Evolutionary conservation across 148 eudicot species (phyloP).

Genomic region (Diospyros kaki): DNA sequence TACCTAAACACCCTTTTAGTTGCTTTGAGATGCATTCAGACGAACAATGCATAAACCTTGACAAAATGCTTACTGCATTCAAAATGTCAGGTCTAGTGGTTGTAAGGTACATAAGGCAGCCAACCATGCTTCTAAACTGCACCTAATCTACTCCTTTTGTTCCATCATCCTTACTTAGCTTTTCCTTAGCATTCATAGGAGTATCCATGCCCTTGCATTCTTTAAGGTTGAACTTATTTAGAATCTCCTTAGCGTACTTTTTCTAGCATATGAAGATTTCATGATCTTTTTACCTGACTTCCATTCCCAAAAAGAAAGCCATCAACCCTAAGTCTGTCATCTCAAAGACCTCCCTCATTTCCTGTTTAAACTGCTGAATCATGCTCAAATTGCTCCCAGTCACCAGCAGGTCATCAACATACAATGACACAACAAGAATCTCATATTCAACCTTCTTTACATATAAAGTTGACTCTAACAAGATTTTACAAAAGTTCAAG

Average conservation of each 20-base stretch:
- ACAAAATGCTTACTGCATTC: slow-evolving; percentile 11
- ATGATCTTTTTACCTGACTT: not conserved
- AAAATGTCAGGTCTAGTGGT: slow-evolving; percentile 13
- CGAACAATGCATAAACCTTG: slow-evolving; percentile 8
- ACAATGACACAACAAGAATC: not conserved
- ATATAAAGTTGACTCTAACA: not conserved
- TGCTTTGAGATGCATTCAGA: not conserved
- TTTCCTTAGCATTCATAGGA: not conserved
- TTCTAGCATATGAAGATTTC: slow-evolving; percentile 10
- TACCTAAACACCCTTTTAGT: slow-evolving; percentile 1
- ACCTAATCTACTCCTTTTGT: not conserved
- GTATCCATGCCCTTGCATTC: slow-evolving; percentile 1
- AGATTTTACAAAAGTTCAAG: not conserved
- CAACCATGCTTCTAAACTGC: not conserved
- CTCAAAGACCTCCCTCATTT: not conserved
- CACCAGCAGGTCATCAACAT: not conserved
- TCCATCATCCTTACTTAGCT: not conserved
- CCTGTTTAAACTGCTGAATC: not conserved
- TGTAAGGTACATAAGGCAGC: slow-evolving; percentile 9
- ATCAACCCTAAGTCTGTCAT: too few relatives aligned
- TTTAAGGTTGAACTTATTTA: slow-evolving; percentile 19
- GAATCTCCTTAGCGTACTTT: not conserved
- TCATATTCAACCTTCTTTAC: not conserved
- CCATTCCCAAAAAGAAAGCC: not conserved
- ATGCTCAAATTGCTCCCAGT: not conserved